Percentiles rank a stretch among this genome's conserved stretches.
Evolutionary conservation across 176 grass and related monocot species (phyloP).

Genomic region (Dactylis glomerata): DNA sequence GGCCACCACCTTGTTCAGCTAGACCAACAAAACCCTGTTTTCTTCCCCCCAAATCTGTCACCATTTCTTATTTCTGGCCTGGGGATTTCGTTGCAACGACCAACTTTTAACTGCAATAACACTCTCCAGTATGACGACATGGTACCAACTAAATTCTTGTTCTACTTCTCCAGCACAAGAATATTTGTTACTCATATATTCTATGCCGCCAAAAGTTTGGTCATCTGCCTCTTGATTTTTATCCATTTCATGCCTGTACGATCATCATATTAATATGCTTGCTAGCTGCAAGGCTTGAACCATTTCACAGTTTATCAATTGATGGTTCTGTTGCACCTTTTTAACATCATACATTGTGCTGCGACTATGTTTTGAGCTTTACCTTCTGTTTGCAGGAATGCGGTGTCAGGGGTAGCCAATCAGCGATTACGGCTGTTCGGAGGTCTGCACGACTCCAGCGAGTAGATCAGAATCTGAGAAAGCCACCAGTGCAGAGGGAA

Average conservation of each 20-base stretch:
- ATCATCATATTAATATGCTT: not conserved
- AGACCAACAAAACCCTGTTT: not conserved
- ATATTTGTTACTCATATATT: not conserved
- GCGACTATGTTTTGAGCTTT: not conserved
- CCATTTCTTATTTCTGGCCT: not conserved
- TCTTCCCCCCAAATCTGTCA: not conserved
- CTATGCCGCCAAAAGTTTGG: not conserved
- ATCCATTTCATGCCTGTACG: not conserved
- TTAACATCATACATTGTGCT: not conserved
- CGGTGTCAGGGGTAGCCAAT: not conserved
- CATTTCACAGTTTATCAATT: not conserved
- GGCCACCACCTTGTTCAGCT: not conserved
- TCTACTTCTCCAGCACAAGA: not conserved
- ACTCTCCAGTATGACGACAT: not conserved
- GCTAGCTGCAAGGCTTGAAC: not conserved
- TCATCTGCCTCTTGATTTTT: not conserved
- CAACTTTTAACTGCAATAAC: not conserved
- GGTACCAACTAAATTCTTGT: not conserved
- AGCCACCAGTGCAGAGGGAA: not conserved
- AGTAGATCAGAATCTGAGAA: not conserved
- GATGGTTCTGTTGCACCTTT: not conserved
- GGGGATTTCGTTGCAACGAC: not conserved
- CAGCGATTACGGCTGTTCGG: not conserved
- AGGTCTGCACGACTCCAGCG: conserved; percentile 25
- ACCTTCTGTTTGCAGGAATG: conserved; percentile 21